Base-by-base conservation (phyloP, 345 rosid species). In the Barbarea vulgaris region DNA sequence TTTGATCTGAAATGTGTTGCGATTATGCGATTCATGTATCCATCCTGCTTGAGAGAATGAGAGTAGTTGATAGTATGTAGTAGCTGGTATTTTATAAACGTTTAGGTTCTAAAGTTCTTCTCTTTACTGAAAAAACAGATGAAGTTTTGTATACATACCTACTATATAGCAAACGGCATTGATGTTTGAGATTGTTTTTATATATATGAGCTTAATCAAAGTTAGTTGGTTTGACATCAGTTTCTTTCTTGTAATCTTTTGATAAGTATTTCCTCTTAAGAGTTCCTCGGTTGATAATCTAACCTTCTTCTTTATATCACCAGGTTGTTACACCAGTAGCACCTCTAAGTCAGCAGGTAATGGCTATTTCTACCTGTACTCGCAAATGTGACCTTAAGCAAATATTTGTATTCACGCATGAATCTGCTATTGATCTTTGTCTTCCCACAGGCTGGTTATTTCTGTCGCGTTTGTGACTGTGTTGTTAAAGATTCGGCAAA, bases 251-350 rank as follows among this genome's bases (percentile, higher is more conserved):
- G 3, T 31, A 7, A 52, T 39, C 57, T 5, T 62, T 27, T 42
- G 70, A 62, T 34, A 55, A 64, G 22, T 27, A 25, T 58, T 9
- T 39, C 55, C 18, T 14, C 37, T 34, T 25, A 1, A 36, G 44
- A 66, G 42, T n/a, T 66, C 14, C 7, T 41, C 7, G 9, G 17
- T 46, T 46, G 51, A 60, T 51, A 58, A 31, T 64, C 72, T 65
- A 24, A 58, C 13, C 7, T 15, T 47, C 21, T 25, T 53, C 33
- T 4, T 72, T n/a, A 0, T 52, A 64, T 59, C 55, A 75, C 78
- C 91, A 92, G 99, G 98, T 92, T 64, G 97, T 95, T 77, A 92
- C 99, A 64, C 99, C 98, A 2, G 96, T 95, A 62, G 97, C 99
- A 63, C 99, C 98, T 70, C 77, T 95, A 76, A 92, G 98, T 75